Evolutionary conservation across 2,329 filamentous ascomycete species (phyloP), one percentile per base, ranked within the genome.

Genomic region (Colletotrichum sp.): DNA sequence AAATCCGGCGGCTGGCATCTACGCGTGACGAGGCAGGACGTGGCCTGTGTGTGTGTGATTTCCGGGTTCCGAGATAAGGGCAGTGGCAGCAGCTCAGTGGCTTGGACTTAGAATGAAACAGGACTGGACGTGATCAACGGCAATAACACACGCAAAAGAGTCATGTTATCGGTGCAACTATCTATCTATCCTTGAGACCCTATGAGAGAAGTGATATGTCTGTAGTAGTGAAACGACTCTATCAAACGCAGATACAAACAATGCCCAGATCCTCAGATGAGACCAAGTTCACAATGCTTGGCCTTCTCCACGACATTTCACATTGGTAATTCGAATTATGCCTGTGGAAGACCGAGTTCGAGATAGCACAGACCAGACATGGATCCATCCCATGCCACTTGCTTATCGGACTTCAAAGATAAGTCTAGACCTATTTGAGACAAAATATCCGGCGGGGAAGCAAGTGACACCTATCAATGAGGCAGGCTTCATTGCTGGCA

Each of bases 11-110:
- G 16, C 7, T 48, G 34, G 34, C n/a, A 43, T 65, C 21, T 18
- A 43, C 66, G 5, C n/a, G 13, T 36, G 36, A 34, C 26, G 36
- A 30, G 16, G 6, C 21, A 24, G 18, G 18, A n/a, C 39, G 39
- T 48, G 39, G 39, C 39, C 39, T 48, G 55, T 16, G 18, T 39
- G 55, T 67, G 65, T 57, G 55, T 5, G 16, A 32, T 61, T 73
- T 73, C 71, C 71, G 65, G 63, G 66, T 72, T 72, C 64, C 71
- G 71, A 61, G 63, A 52, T 26, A 39, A 43, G 28, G 21, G 3
- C 52, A 26, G 21, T 30, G 64, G 24, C 24, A 2, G 24, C 24
- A 21, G 6, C 34, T 59, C n/a, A 26, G n/a, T 28, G 55, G 71
- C 21, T 28, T 24, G 39, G 28, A 18, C 24, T 66, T 10, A 16